Base-by-base conservation (phyloP, 768 basidiomycete species). In the Dioszegia aurantiaca region DNA sequence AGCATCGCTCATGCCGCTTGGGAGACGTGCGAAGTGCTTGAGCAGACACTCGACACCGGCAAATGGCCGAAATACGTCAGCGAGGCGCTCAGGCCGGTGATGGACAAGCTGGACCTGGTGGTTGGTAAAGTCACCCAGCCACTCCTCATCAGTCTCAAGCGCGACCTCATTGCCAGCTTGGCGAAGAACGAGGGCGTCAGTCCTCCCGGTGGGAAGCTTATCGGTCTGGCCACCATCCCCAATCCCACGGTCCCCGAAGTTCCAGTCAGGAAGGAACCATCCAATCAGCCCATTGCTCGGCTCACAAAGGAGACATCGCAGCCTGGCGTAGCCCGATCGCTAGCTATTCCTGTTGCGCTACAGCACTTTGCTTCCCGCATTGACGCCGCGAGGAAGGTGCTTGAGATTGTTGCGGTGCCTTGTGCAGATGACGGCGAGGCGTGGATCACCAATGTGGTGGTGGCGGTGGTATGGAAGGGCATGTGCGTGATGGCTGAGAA, bases 101-200 rank as follows among this genome's bases (percentile, higher is more conserved):
- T 77, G 75, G 75, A 77, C 58, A 77, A 77, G 62, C 61, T 77
- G 27, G 75, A 77, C 55, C 56, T 71, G 46, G 65, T 74, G 24
- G 73, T 74, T 39, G 73, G 73, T 40, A 72, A 72, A 42, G 75
- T 77, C 41, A 61, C 73, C 21, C 74, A 72, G 41, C 75, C 75
- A 0, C 52, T 77, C 6, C 57, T 77, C 48, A 56, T 59, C 26
- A 67, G 59, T 14, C 64, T 77, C 45, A 73, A 73, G 61, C 59
- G 68, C 12, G 72, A 73, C 46, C 60, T 73, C 17, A 27, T 73
- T 10, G 63, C 60, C 21, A 60, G 58, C 37, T 53, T 73, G 12
- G 30, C 58, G 16, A 55, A 56, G 37, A 68, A 52, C 21, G 72
- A 73, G 23, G 72, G 72, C 12, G 56, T 53, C n/a, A 65, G 64